Base-by-base conservation (phyloP, 257 asterid species). In the Ligustrum vulgare region DNA sequence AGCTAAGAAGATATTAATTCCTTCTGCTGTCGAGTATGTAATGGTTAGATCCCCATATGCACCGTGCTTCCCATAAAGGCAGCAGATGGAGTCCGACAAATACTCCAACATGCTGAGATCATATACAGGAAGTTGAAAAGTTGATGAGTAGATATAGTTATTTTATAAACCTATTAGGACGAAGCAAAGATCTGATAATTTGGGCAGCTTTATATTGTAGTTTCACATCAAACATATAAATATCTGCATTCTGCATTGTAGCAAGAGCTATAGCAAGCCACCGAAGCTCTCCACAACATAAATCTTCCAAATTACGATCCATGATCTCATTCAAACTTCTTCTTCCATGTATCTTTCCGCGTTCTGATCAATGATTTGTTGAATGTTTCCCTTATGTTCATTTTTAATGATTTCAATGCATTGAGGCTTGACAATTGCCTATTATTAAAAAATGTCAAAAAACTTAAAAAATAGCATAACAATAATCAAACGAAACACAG, bases 201-300 rank as follows among this genome's bases (percentile, higher is more conserved):
- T 37, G 12, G 43, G 43, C 12, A 37, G 12, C 43, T 37, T 37
- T 37, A 37, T 1, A 37, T 3, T 8, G 43, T 37, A 8, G 43
- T 37, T 37, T 41, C 49, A 11, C 18, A 10, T 89, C 90, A 31
- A 87, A 87, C 99, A 94, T 94, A 84, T 86, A 94, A 74, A 94
- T 94, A 28, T 28, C 31, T 28, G 31, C 31, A 28, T 84, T 94
- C 98, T 2, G 98, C 99, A 88, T 84, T 22, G 91, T 89, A 71
- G 91, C 98, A 75, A 89, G 96, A 60, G 97, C 98, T 56, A 94
- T 92, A 54, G 98, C 98, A 89, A 91, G 92, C 75, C 99, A 83
- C 86, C 92, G 99, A 79, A 94, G 97, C 93, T 94, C 98, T 63
- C 31, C 98, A 81, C 99, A 98, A 81, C 96, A 94, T 78, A 94